These are phyloP conservation scores for Lathyrus tuberosus DNA, from an alignment of 306 rosid species.

Conservation along the genomic window DNA sequence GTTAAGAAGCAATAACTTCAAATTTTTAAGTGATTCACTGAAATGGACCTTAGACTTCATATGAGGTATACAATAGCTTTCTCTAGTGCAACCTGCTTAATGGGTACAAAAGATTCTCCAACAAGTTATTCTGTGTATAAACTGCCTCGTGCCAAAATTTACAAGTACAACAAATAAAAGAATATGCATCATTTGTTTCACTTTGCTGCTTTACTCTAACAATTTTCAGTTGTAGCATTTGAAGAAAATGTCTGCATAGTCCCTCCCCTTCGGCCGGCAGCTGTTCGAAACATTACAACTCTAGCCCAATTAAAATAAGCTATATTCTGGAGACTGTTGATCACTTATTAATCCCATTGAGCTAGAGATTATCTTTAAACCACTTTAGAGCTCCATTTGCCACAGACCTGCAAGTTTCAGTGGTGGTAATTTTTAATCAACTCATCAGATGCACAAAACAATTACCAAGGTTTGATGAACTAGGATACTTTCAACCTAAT, in stretches of 20 bases:
- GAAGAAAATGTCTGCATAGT: slow-evolving; percentile 38
- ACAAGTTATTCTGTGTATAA: slow-evolving; percentile 35
- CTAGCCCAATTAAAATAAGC: slow-evolving; percentile 25
- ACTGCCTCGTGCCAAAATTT: slow-evolving; percentile 44
- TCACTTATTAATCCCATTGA: slow-evolving; percentile 22
- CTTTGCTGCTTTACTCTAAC: slow-evolving; percentile 38
- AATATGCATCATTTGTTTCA: slow-evolving; percentile 50
- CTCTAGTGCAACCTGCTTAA: slow-evolving; percentile 34
- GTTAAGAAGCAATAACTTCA: slow-evolving; percentile 1
- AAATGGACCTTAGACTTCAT: slow-evolving; percentile 29
- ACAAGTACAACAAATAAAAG: slow-evolving; percentile 56
- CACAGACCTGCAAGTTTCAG: slow-evolving; percentile 63
- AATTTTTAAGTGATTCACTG: slow-evolving; percentile 12
- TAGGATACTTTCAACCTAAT: background rate
- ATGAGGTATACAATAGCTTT: slow-evolving; percentile 27
- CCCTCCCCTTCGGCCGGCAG: slow-evolving; percentile 31
- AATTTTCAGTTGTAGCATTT: slow-evolving; percentile 39
- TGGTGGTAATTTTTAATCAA: slow-evolving; percentile 12
- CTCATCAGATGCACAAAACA: slow-evolving; percentile 21
- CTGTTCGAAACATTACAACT: slow-evolving; percentile 34
- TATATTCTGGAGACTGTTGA: slow-evolving; percentile 34
- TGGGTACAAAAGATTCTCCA: slow-evolving; percentile 32
- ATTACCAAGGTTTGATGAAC: background rate
- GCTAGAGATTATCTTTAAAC: slow-evolving; percentile 89
- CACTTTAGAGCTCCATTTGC: slow-evolving; percentile 88